These are phyloP conservation scores for Styphnolobium japonicum DNA, from an alignment of 306 rosid species.

Conservation along the genomic window DNA sequence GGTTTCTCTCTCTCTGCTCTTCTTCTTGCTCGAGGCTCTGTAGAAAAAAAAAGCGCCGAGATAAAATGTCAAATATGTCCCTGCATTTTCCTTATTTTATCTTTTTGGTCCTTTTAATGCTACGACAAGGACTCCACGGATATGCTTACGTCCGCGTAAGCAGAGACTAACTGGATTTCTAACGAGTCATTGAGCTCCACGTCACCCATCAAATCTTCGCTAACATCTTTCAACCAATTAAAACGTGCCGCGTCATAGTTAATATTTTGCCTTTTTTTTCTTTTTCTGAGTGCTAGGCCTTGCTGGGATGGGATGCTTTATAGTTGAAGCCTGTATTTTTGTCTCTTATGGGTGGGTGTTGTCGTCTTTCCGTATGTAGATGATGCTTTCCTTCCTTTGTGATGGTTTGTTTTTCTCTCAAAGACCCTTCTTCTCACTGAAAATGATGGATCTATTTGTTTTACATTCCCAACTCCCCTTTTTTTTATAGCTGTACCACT, in stretches of 20 bases:
- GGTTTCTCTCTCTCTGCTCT: constrained; percentile 36
- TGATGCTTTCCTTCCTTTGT: not conserved
- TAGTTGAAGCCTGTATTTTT: constrained; percentile 8
- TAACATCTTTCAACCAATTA: not conserved
- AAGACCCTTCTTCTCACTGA: not conserved
- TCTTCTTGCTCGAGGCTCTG: constrained; percentile 32
- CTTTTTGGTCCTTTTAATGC: constrained; percentile 2
- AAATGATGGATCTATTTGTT: not conserved
- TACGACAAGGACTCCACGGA: not conserved
- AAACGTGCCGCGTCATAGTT: not conserved
- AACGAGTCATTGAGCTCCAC: not conserved
- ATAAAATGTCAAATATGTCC: constrained; percentile 33
- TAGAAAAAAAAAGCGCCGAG: not conserved
- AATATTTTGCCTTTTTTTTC: not conserved
- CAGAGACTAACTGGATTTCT: not conserved
- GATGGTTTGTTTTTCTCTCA: not conserved
- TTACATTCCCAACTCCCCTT: not conserved
- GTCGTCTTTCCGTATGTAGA: not conserved
- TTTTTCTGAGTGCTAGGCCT: not conserved
- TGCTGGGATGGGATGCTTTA: not conserved
- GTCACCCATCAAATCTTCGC: not conserved
- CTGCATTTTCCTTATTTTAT: not conserved
- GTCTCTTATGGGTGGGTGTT: not conserved
- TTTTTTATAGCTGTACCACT: too few relatives aligned
- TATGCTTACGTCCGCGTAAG: not conserved